These are phyloP conservation scores for Persicaria tinctoria DNA, from an alignment of 148 eudicot genomes.

Conservation along the genomic window DNA sequence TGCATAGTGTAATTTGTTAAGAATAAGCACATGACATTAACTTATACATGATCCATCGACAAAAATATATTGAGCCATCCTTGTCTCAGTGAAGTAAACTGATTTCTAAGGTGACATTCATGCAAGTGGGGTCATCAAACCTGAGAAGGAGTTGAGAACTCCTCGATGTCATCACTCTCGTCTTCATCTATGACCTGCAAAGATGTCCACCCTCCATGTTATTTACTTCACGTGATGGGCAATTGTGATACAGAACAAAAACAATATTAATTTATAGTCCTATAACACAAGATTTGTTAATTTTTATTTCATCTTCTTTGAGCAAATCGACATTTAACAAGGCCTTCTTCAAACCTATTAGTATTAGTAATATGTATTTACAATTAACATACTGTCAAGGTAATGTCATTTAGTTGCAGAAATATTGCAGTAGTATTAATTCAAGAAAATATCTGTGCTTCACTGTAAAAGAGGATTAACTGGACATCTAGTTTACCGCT, in stretches of 20 bases:
- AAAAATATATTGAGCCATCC: neutral
- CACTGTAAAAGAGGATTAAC: neutral
- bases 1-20: neutral
- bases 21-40: neutral
- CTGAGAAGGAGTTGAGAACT: conserved; percentile 52
- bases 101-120: neutral
- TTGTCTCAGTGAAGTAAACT: neutral
- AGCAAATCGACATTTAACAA: neutral
- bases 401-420: neutral
- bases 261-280: neutral
- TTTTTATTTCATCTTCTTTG: neutral
- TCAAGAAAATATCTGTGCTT: neutral
- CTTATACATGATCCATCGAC: neutral
- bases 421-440: no score
- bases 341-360: neutral
- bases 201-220: conserved; percentile 2
- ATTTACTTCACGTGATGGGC: neutral
- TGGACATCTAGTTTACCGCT: neutral
- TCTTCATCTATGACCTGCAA: conserved; percentile 41
- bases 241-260: neutral
- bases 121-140: conserved; percentile 20
- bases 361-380: neutral
- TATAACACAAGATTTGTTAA: neutral
- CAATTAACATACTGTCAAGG: neutral
- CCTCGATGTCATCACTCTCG: conserved; percentile 54